phyloP scores from a whole-genome alignment of 2,329 filamentous ascomycete species.

The Sarocladium oryzae region DNA sequence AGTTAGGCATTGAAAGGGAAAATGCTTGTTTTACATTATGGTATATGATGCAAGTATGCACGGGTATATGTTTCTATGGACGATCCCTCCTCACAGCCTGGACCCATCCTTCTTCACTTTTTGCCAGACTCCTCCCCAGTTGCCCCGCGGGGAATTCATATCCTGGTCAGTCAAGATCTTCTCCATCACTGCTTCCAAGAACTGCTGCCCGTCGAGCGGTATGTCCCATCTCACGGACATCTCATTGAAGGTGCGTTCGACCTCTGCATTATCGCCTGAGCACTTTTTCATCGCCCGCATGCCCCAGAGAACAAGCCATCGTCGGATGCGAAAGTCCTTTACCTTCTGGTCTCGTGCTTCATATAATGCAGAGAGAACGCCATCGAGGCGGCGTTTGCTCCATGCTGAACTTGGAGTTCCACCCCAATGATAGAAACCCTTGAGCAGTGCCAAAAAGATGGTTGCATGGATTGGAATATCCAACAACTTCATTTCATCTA shows the following conservation, averaged over 20 bases:
- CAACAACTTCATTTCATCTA: conserved; percentile 74
- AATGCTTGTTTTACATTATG: not conserved
- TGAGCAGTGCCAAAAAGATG: conserved; percentile 75
- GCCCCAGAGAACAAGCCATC: conserved; percentile 55
- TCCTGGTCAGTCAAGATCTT: conserved; percentile 31
- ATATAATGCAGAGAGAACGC: conserved; percentile 60
- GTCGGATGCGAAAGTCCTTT: conserved; percentile 44
- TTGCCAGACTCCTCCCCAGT: conserved; percentile 18
- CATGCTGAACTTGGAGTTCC: conserved; percentile 58
- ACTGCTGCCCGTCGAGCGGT: conserved; percentile 31
- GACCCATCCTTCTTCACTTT: conserved; percentile 22
- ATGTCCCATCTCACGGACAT: conserved; percentile 43
- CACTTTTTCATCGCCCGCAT: conserved; percentile 60
- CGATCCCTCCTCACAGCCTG: conserved; percentile 16
- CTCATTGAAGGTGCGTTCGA: conserved; percentile 48
- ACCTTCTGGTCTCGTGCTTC: conserved; percentile 39
- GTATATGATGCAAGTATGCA: conserved; percentile 2
- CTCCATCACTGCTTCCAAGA: conserved; percentile 40
- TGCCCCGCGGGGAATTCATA: conserved; percentile 21
- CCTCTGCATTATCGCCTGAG: conserved; percentile 40
- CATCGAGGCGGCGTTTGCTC: conserved; percentile 62
- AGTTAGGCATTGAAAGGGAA: no score
- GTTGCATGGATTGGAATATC: conserved; percentile 64
- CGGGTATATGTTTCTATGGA: not conserved
- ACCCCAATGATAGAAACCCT: conserved; percentile 73